phyloP scores from a whole-genome alignment of 2,329 filamentous ascomycete species.

The Fusarium udum region DNA sequence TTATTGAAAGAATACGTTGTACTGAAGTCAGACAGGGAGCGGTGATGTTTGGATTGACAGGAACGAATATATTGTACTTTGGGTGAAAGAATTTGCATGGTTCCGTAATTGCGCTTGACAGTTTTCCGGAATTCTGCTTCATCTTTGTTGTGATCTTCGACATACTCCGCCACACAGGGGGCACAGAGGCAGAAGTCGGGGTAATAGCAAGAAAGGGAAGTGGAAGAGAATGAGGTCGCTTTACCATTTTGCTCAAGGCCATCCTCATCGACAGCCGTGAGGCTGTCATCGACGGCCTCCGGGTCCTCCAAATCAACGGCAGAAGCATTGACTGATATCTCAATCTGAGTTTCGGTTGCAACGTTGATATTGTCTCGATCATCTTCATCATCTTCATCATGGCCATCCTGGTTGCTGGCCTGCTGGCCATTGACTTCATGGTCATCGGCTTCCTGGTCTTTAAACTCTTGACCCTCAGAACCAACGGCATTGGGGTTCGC shows the following conservation, averaged over 20 bases:
- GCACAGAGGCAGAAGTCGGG: conserved; percentile 35
- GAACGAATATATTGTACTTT: neutral
- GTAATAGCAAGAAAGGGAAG: conserved; percentile 24
- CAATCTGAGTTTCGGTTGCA: conserved; percentile 19
- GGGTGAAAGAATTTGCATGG: neutral
- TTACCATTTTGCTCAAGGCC: conserved; percentile 41
- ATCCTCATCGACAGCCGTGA: conserved; percentile 8
- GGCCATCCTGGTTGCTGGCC: neutral
- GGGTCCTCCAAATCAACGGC: neutral
- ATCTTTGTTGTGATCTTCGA: conserved; percentile 27
- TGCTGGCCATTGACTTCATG: neutral
- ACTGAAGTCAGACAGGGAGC: conserved; percentile 25
- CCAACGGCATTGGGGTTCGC: neutral
- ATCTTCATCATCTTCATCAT: neutral
- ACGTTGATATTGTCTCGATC: neutral
- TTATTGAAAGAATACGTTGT: conserved; percentile 34
- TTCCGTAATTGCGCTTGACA: conserved; percentile 1
- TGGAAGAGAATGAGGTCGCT: conserved; percentile 13
- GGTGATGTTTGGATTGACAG: conserved; percentile 4
- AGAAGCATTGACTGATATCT: conserved; percentile 14
- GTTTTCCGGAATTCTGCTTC: conserved; percentile 23
- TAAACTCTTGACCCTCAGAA: neutral
- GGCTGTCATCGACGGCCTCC: conserved; percentile 13
- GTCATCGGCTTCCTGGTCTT: neutral
- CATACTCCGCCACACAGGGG: conserved; percentile 24